Evolutionary conservation across 257 asterid species (phyloP).

Genomic region (Solanum chmielewskii): DNA sequence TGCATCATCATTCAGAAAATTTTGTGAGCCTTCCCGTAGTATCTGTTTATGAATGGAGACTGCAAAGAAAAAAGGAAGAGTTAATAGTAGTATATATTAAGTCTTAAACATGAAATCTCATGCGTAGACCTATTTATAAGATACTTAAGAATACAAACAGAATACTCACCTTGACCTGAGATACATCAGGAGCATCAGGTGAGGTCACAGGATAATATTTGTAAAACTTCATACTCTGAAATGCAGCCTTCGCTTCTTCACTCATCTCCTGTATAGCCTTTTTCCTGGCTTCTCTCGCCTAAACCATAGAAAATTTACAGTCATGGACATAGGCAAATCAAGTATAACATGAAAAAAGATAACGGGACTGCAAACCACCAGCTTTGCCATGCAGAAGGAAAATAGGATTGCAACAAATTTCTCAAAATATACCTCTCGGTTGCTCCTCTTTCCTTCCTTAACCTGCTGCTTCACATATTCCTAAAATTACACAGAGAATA

Average conservation of each 20-base stretch:
- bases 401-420: not conserved
- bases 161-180: constrained; percentile 60
- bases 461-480: constrained; percentile 68
- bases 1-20: constrained; percentile 22
- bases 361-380: not conserved
- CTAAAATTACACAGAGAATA: constrained; percentile 14
- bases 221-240: constrained; percentile 53
- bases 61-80: constrained; percentile 21
- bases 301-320: not conserved
- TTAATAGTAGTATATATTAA: not conserved
- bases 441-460: constrained; percentile 58
- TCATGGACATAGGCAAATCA: not conserved
- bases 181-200: constrained; percentile 69
- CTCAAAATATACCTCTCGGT: constrained; percentile 49
- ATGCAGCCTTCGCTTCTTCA: constrained; percentile 51
- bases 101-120: not conserved
- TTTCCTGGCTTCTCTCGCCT: constrained; percentile 87
- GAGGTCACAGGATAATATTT: constrained; percentile 81
- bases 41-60: constrained; percentile 83
- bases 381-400: not conserved
- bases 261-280: constrained; percentile 74
- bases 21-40: constrained; percentile 76
- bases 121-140: not conserved
- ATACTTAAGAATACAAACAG: not conserved
- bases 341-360: not conserved